These are phyloP conservation scores for Trametes sanguinea DNA, from an alignment of 768 basidiomycete genomes.

Conservation along the genomic window DNA sequence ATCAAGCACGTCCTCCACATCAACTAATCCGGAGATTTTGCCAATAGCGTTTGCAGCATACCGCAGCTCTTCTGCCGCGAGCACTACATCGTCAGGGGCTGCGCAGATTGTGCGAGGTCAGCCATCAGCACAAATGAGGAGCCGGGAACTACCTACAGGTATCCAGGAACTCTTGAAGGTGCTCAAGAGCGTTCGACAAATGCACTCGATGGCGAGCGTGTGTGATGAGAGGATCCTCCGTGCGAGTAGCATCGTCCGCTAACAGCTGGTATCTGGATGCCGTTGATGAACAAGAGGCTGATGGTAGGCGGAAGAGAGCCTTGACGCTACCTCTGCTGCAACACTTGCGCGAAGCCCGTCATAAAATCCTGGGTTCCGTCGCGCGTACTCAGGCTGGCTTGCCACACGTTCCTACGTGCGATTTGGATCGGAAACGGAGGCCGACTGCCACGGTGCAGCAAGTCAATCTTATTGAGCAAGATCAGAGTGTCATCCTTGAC, in stretches of 20 bases:
- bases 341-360: constrained; percentile 50
- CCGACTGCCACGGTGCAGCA: constrained; percentile 31
- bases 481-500: constrained; percentile 56
- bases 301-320: not conserved
- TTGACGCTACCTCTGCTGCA: constrained; percentile 49
- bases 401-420: constrained; percentile 47
- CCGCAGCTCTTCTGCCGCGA: constrained; percentile 85
- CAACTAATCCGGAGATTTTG: constrained; percentile 77
- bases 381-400: constrained; percentile 59
- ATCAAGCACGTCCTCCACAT: constrained; percentile 82
- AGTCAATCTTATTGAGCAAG: constrained; percentile 80
- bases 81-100: constrained; percentile 72
- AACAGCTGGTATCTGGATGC: constrained; percentile 17
- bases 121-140: too few relatives aligned
- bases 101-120: not conserved
- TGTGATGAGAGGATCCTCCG: constrained; percentile 63
- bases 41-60: constrained; percentile 86
- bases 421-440: not conserved
- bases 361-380: constrained; percentile 62
- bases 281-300: not conserved
- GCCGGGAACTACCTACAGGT: constrained; percentile 34
- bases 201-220: constrained; percentile 80
- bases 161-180: constrained; percentile 62
- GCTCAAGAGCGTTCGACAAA: constrained; percentile 62
- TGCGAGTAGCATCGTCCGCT: constrained; percentile 10